A percentile compares a stretch with the other conserved stretches of the same genome.
These are phyloP conservation scores for Aspergillus panamensis DNA, from an alignment of 495 filamentous ascomycete species.

Conservation along the genomic window DNA sequence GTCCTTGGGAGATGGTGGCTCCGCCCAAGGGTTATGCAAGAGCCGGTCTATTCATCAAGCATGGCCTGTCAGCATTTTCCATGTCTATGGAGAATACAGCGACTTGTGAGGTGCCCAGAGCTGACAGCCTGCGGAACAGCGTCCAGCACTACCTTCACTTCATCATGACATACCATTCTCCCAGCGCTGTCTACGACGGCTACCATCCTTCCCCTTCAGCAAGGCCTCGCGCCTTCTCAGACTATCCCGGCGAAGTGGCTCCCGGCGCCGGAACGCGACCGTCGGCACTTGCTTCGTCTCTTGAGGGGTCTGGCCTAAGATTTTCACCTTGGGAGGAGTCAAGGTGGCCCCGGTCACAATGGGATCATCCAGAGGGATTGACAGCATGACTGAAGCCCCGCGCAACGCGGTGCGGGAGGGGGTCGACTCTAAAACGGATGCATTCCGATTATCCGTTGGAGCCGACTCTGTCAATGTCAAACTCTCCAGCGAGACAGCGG, in stretches of 20 bases:
- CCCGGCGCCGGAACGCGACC: constrained; percentile 42
- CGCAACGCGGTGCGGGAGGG: constrained; percentile 30
- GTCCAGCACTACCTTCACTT: neutral
- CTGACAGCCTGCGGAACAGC: neutral
- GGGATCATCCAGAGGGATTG: constrained; percentile 52
- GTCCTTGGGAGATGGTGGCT: constrained; percentile 75
- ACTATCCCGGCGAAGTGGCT: constrained; percentile 56
- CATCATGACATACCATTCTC: constrained; percentile 73
- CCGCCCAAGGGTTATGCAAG: constrained; percentile 77
- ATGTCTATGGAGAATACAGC: neutral
- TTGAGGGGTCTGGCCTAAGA: constrained; percentile 15
- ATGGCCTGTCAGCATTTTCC: constrained; percentile 17
- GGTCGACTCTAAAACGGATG: constrained; percentile 19
- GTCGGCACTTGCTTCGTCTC: constrained; percentile 27
- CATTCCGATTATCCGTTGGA: constrained; percentile 12
- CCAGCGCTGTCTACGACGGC: constrained; percentile 80
- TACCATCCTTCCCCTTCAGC: constrained; percentile 92
- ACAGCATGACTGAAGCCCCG: constrained; percentile 41
- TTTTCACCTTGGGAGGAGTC: constrained; percentile 24
- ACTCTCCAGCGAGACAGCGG: constrained; percentile 40
- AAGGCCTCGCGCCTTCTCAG: constrained; percentile 69
- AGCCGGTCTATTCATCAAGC: constrained; percentile 63
- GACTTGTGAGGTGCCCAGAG: neutral
- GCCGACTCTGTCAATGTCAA: constrained; percentile 39
- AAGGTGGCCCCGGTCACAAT: constrained; percentile 10